Evolutionary conservation across 1,139 yeast genomes (phyloP).

Genomic region (Wickerhamiella infanticola): DNA sequence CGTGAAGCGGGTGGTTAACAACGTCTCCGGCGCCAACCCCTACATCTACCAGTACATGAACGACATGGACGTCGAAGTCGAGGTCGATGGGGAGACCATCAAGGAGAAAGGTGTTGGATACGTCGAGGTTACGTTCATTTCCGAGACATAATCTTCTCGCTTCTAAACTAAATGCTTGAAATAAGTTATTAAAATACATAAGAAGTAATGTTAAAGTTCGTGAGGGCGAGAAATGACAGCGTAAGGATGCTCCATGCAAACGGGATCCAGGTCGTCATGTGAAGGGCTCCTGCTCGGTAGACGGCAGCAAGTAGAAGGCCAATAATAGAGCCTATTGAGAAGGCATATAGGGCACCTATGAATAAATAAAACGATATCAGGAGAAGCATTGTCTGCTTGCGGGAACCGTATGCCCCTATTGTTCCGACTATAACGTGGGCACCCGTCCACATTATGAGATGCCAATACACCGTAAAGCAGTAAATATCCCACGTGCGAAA

Average conservation of each 20-base stretch:
- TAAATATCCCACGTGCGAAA: constrained; percentile 66
- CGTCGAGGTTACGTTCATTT: constrained; percentile 63
- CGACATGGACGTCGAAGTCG: constrained; percentile 24
- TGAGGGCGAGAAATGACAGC: constrained; percentile 47
- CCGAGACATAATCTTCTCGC: constrained; percentile 10
- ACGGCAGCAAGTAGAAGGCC: constrained; percentile 57
- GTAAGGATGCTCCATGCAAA: constrained; percentile 61
- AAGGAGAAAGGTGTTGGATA: constrained; percentile 56
- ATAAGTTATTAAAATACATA: not conserved
- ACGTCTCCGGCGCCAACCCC: constrained; percentile 91
- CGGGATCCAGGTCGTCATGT: constrained; percentile 93
- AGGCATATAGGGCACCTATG: constrained; percentile 14
- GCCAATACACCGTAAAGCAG: constrained; percentile 74
- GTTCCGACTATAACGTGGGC: constrained; percentile 53
- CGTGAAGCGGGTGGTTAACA: constrained; percentile 83
- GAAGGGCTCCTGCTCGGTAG: constrained; percentile 50
- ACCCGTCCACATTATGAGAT: constrained; percentile 41
- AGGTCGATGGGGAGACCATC: constrained; percentile 23
- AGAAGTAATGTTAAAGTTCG: constrained; percentile 29
- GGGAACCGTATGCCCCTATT: constrained; percentile 41
- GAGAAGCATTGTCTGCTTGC: constrained; percentile 28
- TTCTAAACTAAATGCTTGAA: not conserved
- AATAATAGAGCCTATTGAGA: constrained; percentile 48
- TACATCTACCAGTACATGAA: constrained; percentile 83
- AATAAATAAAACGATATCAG: constrained; percentile 26